phyloP scores from a whole-genome alignment of 129 eudicot genomes.

The Flaveria robusta region DNA sequence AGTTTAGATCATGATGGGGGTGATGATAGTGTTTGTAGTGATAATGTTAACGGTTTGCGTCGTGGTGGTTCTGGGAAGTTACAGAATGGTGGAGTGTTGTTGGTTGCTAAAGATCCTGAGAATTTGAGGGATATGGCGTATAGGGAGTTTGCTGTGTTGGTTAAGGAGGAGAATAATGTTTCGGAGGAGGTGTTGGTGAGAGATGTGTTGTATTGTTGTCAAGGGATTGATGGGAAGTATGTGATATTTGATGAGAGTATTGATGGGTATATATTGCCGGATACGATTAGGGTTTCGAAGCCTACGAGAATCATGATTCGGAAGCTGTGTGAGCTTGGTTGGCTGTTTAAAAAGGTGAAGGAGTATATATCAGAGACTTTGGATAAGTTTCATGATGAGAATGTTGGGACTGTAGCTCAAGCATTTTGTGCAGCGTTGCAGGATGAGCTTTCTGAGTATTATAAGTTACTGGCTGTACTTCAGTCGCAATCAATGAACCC shows the following conservation, averaged over 20 bases:
- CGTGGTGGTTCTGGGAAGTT: slow-evolving; percentile 38
- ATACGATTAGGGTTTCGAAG: slow-evolving; percentile 59
- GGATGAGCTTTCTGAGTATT: slow-evolving; percentile 87
- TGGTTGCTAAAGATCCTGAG: slow-evolving; percentile 73
- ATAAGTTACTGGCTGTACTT: slow-evolving; percentile 86
- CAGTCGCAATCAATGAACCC: slow-evolving; percentile 87
- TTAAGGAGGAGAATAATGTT: slow-evolving; percentile 79
- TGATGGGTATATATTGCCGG: slow-evolving; percentile 66
- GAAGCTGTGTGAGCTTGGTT: slow-evolving; percentile 88
- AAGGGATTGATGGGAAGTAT: slow-evolving; percentile 93
- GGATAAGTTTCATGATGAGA: slow-evolving; percentile 68
- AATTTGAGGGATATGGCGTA: slow-evolving; percentile 76
- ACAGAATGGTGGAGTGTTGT: slow-evolving; percentile 64
- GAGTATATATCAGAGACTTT: slow-evolving; percentile 73
- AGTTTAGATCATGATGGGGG: slow-evolving; percentile 23
- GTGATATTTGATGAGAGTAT: slow-evolving; percentile 61
- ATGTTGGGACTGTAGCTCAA: slow-evolving; percentile 96
- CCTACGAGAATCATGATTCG: slow-evolving; percentile 63
- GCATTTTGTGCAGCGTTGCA: slow-evolving; percentile 98
- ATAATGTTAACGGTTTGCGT: slow-evolving; percentile 20
- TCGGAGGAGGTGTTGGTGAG: slow-evolving; percentile 88
- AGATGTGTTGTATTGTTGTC: slow-evolving; percentile 93
- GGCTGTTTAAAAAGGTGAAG: slow-evolving; percentile 90
- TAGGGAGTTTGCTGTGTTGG: slow-evolving; percentile 62
- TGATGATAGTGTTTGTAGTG: slow-evolving; percentile 13